phyloP scores from a whole-genome alignment of 495 filamentous ascomycete species.

The Zalerion maritima region DNA sequence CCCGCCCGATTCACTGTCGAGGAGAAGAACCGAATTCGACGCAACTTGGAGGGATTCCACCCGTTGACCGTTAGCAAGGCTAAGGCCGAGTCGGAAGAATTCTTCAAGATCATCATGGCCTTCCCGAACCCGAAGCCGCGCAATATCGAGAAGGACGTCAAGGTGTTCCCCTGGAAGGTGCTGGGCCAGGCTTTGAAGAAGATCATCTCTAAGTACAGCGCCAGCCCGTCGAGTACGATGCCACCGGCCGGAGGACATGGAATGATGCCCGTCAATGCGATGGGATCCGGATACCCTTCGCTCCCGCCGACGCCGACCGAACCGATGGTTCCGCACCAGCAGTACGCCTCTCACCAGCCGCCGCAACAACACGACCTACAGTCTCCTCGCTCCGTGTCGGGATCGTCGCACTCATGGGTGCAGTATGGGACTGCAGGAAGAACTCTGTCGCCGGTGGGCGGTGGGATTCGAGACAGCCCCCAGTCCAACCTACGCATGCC shows the following conservation, averaged over 20 bases:
- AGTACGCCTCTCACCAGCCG: too few relatives aligned
- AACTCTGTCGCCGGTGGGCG: too few relatives aligned
- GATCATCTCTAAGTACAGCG: slow-evolving; percentile 92
- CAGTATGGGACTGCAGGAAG: too few relatives aligned
- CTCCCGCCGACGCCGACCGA: too few relatives aligned
- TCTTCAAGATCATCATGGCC: slow-evolving; percentile 99
- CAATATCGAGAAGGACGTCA: slow-evolving; percentile 98
- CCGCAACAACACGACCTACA: too few relatives aligned
- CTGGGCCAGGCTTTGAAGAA: slow-evolving; percentile 75
- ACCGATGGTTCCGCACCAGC: too few relatives aligned
- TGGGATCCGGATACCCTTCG: too few relatives aligned
- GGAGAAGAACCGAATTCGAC: slow-evolving; percentile 93
- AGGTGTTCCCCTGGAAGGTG: slow-evolving; percentile 91
- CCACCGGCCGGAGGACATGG: slow-evolving; percentile 13
- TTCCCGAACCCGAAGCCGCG: slow-evolving; percentile 88
- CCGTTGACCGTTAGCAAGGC: slow-evolving; percentile 84
- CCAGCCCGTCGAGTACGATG: slow-evolving; percentile 15
- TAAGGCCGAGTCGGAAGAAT: slow-evolving; percentile 81
- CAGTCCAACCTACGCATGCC: too few relatives aligned
- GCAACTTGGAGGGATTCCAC: slow-evolving; percentile 85
- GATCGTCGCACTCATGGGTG: too few relatives aligned
- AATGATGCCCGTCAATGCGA: slow-evolving; percentile 11
- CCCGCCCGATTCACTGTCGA: slow-evolving; percentile 72
- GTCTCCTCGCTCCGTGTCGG: too few relatives aligned
- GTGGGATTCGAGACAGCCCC: too few relatives aligned